phyloP scores from a whole-genome alignment of 257 asterid genomes.

The Cynanchum wilfordii region DNA sequence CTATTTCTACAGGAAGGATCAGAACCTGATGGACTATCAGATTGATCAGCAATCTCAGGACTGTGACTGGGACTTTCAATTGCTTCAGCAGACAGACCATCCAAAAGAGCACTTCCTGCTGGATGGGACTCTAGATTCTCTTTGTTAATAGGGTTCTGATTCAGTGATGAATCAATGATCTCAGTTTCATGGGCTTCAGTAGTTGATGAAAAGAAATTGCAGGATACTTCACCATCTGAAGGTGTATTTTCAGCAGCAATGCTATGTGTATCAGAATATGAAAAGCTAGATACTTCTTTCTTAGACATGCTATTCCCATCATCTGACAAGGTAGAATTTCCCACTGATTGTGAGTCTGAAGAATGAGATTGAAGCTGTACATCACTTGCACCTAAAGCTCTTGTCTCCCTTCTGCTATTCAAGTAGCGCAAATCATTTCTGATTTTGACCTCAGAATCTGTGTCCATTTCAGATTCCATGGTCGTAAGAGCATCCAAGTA shows the following conservation, averaged over 20 bases:
- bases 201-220: constrained; percentile 9
- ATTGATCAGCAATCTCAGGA: constrained; percentile 35
- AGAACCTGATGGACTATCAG: constrained; percentile 31
- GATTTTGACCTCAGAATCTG: constrained; percentile 57
- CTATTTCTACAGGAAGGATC: constrained; percentile 22
- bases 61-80: constrained; percentile 23
- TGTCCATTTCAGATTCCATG: constrained; percentile 70
- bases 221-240: constrained; percentile 24
- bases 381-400: constrained; percentile 32
- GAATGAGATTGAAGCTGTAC: constrained; percentile 38
- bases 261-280: constrained; percentile 32
- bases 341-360: constrained; percentile 59
- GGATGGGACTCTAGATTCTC: constrained; percentile 15
- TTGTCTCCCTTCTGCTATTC: constrained; percentile 25
- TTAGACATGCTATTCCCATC: constrained; percentile 32
- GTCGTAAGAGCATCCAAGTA: constrained; percentile 75
- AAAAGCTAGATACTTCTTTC: constrained; percentile 32
- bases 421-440: constrained; percentile 34
- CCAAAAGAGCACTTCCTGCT: constrained; percentile 17
- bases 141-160: constrained; percentile 8
- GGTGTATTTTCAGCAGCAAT: constrained; percentile 25
- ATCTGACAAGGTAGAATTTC: constrained; percentile 49
- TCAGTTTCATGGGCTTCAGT: constrained; percentile 24
- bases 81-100: constrained; percentile 14
- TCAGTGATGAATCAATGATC: constrained; percentile 6